A percentile compares a stretch with the other conserved stretches of the same genome.
phyloP scores from a whole-genome alignment of 352 stramenopile genomes.

The Globisporangium uncinulatum region DNA sequence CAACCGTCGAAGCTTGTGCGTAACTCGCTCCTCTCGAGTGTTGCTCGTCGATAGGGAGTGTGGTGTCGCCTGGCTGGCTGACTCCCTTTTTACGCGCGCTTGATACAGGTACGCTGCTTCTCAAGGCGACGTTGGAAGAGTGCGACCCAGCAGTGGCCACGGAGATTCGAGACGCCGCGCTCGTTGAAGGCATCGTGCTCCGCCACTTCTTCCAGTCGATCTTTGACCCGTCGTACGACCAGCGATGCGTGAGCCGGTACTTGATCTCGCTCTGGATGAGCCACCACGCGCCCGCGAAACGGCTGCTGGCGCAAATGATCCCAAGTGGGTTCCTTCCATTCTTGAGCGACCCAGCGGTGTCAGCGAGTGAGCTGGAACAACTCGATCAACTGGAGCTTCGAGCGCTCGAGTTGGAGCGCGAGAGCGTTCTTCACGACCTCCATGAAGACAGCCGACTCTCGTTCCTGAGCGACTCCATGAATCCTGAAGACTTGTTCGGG shows the following conservation, averaged over 20 bases:
- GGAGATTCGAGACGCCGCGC: conserved; percentile 87
- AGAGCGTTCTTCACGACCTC: conserved; percentile 29
- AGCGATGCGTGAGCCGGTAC: conserved; percentile 92
- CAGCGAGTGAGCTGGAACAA: conserved; percentile 70
- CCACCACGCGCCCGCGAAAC: conserved; percentile 83
- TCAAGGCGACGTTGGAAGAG: conserved; percentile 90
- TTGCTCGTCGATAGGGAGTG: conserved; percentile 1
- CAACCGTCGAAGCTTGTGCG: conserved; percentile 77
- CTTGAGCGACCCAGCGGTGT: conserved; percentile 82
- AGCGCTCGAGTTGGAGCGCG: conserved; percentile 29
- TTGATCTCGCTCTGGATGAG: conserved; percentile 95
- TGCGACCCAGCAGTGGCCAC: conserved; percentile 72
- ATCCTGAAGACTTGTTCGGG: conserved; percentile 1
- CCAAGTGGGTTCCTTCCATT: conserved; percentile 85
- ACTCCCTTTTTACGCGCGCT: conserved; percentile 4
- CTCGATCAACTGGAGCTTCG: conserved; percentile 86
- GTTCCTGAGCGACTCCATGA: conserved; percentile 28
- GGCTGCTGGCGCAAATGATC: conserved; percentile 87
- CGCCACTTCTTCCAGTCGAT: conserved; percentile 91
- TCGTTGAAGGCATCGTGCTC: conserved; percentile 91
- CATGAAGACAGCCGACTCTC: conserved; percentile 28
- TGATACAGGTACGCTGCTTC: conserved; percentile 84
- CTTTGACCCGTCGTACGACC: conserved; percentile 90
- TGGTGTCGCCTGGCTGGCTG: not conserved
- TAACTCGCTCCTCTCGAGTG: conserved; percentile 3